These are phyloP conservation scores for Cyclotella distinguenda DNA, from an alignment of 108 stramenopile species.

Conservation along the genomic window DNA sequence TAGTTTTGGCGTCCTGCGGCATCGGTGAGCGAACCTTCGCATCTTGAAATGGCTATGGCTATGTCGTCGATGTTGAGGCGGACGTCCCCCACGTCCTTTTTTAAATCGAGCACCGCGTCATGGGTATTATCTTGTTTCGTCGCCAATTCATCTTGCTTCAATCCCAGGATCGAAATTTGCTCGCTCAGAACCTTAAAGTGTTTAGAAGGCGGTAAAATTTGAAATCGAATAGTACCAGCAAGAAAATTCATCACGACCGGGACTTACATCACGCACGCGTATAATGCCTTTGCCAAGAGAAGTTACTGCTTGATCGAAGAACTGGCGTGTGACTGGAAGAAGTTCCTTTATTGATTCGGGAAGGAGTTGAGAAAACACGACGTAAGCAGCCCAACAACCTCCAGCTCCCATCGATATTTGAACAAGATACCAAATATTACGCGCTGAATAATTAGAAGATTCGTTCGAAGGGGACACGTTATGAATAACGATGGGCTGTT, in stretches of 20 bases:
- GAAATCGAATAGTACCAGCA: not conserved
- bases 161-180: constrained; percentile 46
- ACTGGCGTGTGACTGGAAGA: constrained; percentile 71
- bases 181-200: constrained; percentile 40
- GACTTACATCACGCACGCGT: constrained; percentile 53
- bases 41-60: constrained; percentile 40
- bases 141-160: constrained; percentile 58
- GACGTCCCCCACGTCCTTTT: constrained; percentile 47
- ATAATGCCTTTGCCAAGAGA: constrained; percentile 66
- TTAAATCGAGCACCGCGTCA: constrained; percentile 47
- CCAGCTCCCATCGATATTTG: constrained; percentile 40
- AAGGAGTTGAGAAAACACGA: constrained; percentile 53
- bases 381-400: constrained; percentile 67
- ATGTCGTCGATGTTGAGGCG: constrained; percentile 43
- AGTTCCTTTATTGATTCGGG: constrained; percentile 68
- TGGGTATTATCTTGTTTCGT: constrained; percentile 63
- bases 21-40: constrained; percentile 36
- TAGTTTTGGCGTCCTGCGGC: constrained; percentile 44
- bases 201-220: not conserved
- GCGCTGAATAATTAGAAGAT: not conserved
- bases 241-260: not conserved
- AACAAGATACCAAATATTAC: constrained; percentile 4
- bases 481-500: constrained; percentile 35
- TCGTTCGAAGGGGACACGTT: constrained; percentile 16
- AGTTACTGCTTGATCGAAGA: constrained; percentile 69